Conservation (phyloP, 1,284 basidiomycete genomes). For the Ustilago lituana region DNA sequence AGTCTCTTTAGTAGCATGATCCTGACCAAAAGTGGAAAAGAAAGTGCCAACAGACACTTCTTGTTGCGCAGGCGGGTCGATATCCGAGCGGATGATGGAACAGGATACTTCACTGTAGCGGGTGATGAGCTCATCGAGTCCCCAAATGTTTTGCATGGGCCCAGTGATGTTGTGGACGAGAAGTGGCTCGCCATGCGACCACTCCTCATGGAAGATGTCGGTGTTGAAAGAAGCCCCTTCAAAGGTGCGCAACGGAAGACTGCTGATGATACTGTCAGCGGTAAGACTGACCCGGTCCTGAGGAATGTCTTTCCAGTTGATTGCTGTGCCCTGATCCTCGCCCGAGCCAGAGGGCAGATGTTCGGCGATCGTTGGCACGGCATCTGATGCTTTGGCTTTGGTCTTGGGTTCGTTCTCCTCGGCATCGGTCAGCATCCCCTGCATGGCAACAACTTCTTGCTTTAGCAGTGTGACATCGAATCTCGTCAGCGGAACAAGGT, state of each 20-base stretch:
- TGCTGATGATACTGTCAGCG: conserved; percentile 29
- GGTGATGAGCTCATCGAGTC: conserved; percentile 77
- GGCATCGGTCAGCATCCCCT: conserved; percentile 65
- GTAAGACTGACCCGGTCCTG: conserved; percentile 16
- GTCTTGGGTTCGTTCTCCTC: neutral
- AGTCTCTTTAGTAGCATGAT: conserved; percentile 70
- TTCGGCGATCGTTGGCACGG: neutral
- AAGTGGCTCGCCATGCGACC: conserved; percentile 52
- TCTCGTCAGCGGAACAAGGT: conserved; percentile 79
- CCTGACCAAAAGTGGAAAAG: conserved; percentile 80
- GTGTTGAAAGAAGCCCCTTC: conserved; percentile 17
- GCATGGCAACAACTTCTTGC: conserved; percentile 74
- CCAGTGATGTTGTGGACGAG: conserved; percentile 46
- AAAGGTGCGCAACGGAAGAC: conserved; percentile 18
- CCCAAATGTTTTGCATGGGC: conserved; percentile 72
- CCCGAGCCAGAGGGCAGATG: neutral
- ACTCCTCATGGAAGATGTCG: conserved; percentile 25
- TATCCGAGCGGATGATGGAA: conserved; percentile 71
- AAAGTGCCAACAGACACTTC: conserved; percentile 77
- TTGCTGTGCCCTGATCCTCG: conserved; percentile 4
- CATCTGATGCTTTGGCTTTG: neutral
- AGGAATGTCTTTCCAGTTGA: conserved; percentile 16
- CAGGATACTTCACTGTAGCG: conserved; percentile 74
- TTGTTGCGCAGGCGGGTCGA: conserved; percentile 74
- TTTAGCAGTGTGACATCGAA: conserved; percentile 76